Base-by-base conservation (phyloP, 176 grass and related monocot genomes). In the Lolium multiflorum region DNA sequence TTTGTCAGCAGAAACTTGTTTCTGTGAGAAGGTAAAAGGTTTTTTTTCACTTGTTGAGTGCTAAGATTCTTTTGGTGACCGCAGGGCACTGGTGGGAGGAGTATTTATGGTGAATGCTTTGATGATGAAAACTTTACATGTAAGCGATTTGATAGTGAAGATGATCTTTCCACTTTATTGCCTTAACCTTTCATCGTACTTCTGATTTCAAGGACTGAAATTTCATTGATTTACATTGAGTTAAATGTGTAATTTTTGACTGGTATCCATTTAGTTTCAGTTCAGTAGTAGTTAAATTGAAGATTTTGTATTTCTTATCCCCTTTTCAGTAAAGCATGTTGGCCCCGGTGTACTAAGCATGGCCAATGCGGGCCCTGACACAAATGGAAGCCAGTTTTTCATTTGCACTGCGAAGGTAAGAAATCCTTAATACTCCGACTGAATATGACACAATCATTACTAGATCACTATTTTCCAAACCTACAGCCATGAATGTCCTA, bases 341-440 rank as follows among this genome's bases (percentile, higher is more conserved):
- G 83, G 86, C 35, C 79, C 89, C 77, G 92, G 92, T 87, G 89
- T 91, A 41, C 64, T 94, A 63, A 94, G 92, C 74, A 94, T 94
- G 92, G 92, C 86, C 48, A 94, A 94, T n/a, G 89, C 89, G 80
- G 92, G 92, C 21, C 89, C 89, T 15, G 80, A 91, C 76, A 94
- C 89, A 60, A 94, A 94, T 18, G 92, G 92, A 72, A 94, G 92
- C 50, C 92, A 91, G 44, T 94, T 93, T 91, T 91, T 94, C 79
- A 94, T 91, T 80, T 91, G 89, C 71, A 91, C 89, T 49, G 80
- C 76, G 24, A 94, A 91, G 86, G 92, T 91, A 91, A 79, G 37
- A 14, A n/a, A 74, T 74, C 74, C 58, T 38, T 59, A 49, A 41
- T 79, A 59, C 72, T 22, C 15, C 28, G 73, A 59, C 72, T 22